These are phyloP conservation scores for Ophiostoma montium DNA, from an alignment of 2,329 filamentous ascomycete species.

Conservation along the genomic window DNA sequence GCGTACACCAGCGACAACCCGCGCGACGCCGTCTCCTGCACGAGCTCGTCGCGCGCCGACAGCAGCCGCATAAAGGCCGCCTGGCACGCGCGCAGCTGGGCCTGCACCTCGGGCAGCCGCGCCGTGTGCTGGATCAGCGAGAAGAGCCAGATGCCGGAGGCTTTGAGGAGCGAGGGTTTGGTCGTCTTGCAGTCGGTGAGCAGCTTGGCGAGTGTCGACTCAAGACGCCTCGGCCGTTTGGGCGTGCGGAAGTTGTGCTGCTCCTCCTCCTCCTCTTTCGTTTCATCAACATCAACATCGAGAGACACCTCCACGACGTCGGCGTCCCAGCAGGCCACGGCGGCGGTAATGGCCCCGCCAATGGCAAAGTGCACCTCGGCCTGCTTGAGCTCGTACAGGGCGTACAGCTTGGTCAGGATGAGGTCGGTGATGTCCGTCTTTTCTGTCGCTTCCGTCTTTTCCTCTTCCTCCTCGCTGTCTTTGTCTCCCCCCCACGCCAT, in stretches of 20 bases:
- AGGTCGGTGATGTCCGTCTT: conserved; percentile 27
- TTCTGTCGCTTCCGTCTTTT: no score
- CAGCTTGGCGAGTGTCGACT: conserved; percentile 53
- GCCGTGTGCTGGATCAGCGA: conserved; percentile 85
- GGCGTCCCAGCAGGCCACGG: conserved; percentile 70
- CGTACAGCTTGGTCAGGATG: conserved; percentile 56
- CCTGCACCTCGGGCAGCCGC: conserved; percentile 59
- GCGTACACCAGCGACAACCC: conserved; percentile 90
- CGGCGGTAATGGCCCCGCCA: conserved; percentile 72
- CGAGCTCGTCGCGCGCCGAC: conserved; percentile 78
- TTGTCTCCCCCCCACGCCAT: conserved; percentile 24
- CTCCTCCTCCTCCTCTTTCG: no score
- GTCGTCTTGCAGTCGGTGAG: conserved; percentile 66
- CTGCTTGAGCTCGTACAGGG: conserved; percentile 70
- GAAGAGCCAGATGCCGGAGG: conserved; percentile 89
- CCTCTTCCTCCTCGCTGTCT: not conserved
- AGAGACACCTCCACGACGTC: conserved; percentile 60
- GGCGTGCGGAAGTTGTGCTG: conserved; percentile 16
- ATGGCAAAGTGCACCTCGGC: conserved; percentile 82
- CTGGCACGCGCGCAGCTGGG: conserved; percentile 64
- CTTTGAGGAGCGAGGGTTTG: conserved; percentile 80
- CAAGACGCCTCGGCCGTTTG: conserved; percentile 29
- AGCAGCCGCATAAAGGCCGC: conserved; percentile 77
- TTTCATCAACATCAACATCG: no score
- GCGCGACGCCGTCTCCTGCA: conserved; percentile 87